phyloP scores from a whole-genome alignment of 129 eudicot species.

The Solidago caesia region DNA sequence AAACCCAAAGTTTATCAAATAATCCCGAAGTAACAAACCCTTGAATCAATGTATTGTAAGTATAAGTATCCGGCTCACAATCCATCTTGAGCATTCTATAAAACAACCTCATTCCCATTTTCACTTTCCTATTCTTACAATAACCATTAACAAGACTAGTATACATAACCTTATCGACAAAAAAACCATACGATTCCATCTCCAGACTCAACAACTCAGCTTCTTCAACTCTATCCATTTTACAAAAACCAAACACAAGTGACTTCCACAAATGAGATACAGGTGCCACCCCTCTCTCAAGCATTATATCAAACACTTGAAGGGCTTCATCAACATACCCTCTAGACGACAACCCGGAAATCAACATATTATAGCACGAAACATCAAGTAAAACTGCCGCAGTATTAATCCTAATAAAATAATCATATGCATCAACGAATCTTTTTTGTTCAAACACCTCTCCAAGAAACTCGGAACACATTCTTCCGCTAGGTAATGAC shows the following conservation, averaged over 20 bases:
- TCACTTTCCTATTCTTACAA: conserved; percentile 52
- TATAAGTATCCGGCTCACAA: conserved; percentile 52
- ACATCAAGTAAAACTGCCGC: conserved; percentile 36
- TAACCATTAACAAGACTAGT: conserved; percentile 56
- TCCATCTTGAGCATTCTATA: conserved; percentile 57
- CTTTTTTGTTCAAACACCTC: conserved; percentile 39
- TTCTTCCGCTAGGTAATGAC: conserved; percentile 22
- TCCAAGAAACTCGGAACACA: conserved; percentile 28
- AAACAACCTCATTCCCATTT: conserved; percentile 61
- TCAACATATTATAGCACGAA: conserved; percentile 54
- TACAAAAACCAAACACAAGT: conserved; percentile 52
- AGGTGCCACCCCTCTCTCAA: conserved; percentile 46
- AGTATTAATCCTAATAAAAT: conserved; percentile 36
- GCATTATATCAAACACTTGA: conserved; percentile 52
- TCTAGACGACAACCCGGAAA: conserved; percentile 41
- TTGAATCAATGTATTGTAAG: conserved; percentile 58
- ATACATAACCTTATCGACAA: conserved; percentile 57
- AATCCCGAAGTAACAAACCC: conserved; percentile 45
- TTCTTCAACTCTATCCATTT: conserved; percentile 50
- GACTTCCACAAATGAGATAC: conserved; percentile 54
- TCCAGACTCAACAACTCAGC: conserved; percentile 54
- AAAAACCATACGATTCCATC: conserved; percentile 55
- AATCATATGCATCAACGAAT: conserved; percentile 45
- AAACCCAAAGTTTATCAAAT: conserved; percentile 47
- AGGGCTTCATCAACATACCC: conserved; percentile 63